Conservation (phyloP, 2,329 filamentous ascomycete species). For the Saccharata proteae region DNA sequence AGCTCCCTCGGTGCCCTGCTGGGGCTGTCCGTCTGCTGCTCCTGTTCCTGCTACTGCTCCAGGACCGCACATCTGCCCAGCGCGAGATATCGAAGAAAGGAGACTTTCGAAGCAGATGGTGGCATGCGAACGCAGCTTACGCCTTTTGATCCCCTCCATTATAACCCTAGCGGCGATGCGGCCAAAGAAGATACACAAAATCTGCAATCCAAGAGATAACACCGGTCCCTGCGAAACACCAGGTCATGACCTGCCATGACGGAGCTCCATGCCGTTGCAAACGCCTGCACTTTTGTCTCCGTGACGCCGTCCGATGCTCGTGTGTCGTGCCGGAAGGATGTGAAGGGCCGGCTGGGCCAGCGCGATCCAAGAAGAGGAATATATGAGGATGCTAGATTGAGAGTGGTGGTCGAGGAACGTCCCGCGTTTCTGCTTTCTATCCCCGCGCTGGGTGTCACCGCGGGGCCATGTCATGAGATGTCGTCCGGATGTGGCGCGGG, state of each 20-base stretch:
- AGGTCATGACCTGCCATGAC: constrained; percentile 19
- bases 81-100: no score
- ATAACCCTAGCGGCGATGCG: no score
- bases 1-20: no score
- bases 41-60: no score
- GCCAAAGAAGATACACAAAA: constrained; percentile 16
- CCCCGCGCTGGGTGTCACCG: constrained; percentile 17
- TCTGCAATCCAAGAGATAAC: constrained; percentile 22
- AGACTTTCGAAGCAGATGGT: no score
- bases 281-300: constrained; percentile 27
- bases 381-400: neutral
- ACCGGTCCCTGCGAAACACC: constrained; percentile 26
- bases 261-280: constrained; percentile 22
- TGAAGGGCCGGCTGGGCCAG: constrained; percentile 4
- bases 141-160: no score
- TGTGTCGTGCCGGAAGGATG: constrained; percentile 15
- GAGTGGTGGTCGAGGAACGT: constrained; percentile 10
- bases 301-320: constrained; percentile 31
- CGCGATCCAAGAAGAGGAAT: constrained; percentile 1
- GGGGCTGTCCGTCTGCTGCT: no score
- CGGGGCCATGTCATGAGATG: constrained; percentile 21
- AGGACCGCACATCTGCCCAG: no score
- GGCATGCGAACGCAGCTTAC: no score
- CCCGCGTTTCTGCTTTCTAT: constrained; percentile 16
- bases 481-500: constrained; percentile 20